phyloP scores from a whole-genome alignment of 495 filamentous ascomycete genomes.

The Aspergillus carlsbadensis region DNA sequence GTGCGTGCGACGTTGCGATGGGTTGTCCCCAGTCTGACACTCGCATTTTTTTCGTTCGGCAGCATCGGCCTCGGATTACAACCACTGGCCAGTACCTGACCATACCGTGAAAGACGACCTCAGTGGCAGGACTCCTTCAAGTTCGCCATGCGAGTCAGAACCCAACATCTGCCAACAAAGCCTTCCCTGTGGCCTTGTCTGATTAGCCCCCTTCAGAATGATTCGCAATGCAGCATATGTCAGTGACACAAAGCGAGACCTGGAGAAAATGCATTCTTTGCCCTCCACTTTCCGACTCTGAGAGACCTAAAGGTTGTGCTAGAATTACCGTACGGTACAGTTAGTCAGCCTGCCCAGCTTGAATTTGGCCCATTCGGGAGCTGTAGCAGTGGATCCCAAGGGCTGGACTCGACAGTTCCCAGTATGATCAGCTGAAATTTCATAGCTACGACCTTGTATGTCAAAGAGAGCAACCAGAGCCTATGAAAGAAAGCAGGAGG shows the following conservation, averaged over 20 bases:
- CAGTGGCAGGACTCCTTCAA: background rate
- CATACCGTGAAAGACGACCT: conserved; percentile 10
- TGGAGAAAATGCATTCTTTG: background rate
- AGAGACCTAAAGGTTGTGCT: background rate
- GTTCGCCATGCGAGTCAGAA: too few species aligned
- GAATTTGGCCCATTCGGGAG: conserved; percentile 24
- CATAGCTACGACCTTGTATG: conserved; percentile 6
- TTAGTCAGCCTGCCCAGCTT: conserved; percentile 17
- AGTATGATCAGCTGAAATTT: conserved; percentile 13
- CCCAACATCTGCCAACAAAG: too few species aligned
- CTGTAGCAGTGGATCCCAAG: conserved; percentile 13
- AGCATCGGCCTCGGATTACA: conserved; percentile 10
- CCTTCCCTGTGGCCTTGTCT: too few species aligned
- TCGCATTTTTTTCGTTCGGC: conserved; percentile 7
- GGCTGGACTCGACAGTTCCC: conserved; percentile 13
- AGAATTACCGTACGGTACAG: conserved; percentile 13
- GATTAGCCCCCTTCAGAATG: too few species aligned
- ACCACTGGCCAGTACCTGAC: conserved; percentile 5
- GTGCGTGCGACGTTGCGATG: conserved; percentile 10
- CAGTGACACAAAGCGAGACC: too few species aligned
- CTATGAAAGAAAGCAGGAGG: background rate
- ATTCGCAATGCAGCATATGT: too few species aligned
- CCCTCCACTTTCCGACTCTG: background rate
- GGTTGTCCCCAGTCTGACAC: conserved; percentile 9
- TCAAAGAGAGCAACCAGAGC: background rate